Evolutionary conservation across 73 alveolate genomes (phyloP).

Genomic region (Paramecium tetraurelia): DNA sequence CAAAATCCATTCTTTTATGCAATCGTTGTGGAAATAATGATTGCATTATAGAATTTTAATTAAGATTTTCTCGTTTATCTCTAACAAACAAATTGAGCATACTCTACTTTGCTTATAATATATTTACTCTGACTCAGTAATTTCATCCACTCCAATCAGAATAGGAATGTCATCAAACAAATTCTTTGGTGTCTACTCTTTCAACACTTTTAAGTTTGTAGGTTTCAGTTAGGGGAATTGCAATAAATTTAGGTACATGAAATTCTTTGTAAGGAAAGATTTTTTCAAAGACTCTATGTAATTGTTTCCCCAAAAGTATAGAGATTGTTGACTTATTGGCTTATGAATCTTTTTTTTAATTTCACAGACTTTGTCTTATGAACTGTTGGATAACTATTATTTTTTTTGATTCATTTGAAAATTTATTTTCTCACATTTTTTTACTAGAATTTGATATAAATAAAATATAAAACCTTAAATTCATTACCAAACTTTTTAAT

Average conservation of each 20-base stretch:
- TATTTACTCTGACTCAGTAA: background rate
- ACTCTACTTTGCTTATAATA: background rate
- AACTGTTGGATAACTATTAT: background rate
- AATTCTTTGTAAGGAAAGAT: background rate
- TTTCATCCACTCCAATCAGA: background rate
- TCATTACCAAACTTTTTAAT: background rate
- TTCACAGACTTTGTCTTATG: background rate
- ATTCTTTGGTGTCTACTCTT: background rate
- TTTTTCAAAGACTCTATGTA: background rate
- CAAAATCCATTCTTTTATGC: background rate
- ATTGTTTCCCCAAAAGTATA: background rate
- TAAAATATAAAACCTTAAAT: background rate
- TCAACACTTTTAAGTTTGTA: background rate
- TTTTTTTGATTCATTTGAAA: background rate
- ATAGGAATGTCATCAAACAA: background rate
- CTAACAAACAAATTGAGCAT: background rate
- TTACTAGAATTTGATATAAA: background rate
- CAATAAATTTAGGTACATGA: background rate
- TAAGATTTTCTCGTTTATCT: background rate
- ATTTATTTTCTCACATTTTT: background rate
- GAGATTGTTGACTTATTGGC: background rate
- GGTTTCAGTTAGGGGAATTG: background rate
- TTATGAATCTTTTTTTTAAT: background rate
- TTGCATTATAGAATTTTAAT: background rate
- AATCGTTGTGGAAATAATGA: constrained; percentile 18